A percentile compares a stretch with the other conserved stretches of the same genome.
These are phyloP conservation scores for Piromyces sp. DNA, from an alignment of 192 early-diverging fungal genomes.

Conservation along the genomic window DNA sequence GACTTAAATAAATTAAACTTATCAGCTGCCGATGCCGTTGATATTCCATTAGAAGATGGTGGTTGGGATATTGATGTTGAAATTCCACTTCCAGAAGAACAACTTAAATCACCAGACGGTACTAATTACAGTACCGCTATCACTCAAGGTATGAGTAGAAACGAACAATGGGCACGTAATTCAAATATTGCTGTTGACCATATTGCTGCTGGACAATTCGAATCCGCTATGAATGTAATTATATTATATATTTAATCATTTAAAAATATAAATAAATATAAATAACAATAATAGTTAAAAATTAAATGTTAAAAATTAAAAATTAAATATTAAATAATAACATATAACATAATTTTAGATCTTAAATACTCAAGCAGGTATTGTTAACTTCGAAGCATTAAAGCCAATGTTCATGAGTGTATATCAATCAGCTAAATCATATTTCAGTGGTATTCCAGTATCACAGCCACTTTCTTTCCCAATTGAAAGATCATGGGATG, in stretches of 20 bases:
- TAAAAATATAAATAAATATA: too few relatives aligned
- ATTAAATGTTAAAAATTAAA: too few relatives aligned
- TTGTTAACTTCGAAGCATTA: slow-evolving; percentile 79
- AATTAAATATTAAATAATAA: too few relatives aligned
- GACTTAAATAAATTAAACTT: slow-evolving; percentile 21
- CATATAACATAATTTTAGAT: slow-evolving; percentile 18
- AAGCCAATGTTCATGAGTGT: slow-evolving; percentile 75
- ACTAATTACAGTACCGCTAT: slow-evolving; percentile 55
- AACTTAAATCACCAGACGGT: slow-evolving; percentile 20
- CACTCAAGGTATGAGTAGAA: slow-evolving; percentile 44
- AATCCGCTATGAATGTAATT: slow-evolving; percentile 76
- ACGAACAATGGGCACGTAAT: slow-evolving; percentile 64
- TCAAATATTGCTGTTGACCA: slow-evolving; percentile 79
- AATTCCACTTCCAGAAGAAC: slow-evolving; percentile 47
- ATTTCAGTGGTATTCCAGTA: slow-evolving; percentile 41
- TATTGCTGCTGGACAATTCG: slow-evolving; percentile 86
- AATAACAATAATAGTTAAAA: too few relatives aligned
- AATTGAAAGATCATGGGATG: slow-evolving; percentile 44
- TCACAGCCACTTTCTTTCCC: slow-evolving; percentile 41
- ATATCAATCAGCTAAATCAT: slow-evolving; percentile 54
- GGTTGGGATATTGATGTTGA: slow-evolving; percentile 81
- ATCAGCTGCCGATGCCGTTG: slow-evolving; percentile 33
- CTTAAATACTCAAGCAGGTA: slow-evolving; percentile 80
- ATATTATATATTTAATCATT: background rate
- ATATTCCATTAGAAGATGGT: slow-evolving; percentile 25